A percentile compares a stretch with the other conserved stretches of the same genome.
Conservation (phyloP, 202 grass and related monocot genomes). For the Bolboschoenoplectus hybrid region DNA sequence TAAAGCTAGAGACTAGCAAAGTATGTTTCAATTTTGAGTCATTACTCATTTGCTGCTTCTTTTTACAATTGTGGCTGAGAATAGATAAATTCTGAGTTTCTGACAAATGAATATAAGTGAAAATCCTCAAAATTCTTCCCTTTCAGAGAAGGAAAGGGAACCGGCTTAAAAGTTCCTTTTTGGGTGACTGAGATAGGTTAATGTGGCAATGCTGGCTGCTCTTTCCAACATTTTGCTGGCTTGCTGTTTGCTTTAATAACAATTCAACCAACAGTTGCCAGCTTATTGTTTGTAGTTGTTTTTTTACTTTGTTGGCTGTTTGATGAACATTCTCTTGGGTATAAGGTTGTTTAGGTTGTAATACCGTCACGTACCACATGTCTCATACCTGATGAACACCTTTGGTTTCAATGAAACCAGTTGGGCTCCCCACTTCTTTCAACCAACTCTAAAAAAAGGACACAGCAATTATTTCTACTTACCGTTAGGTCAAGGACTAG, state of each 20-base stretch:
- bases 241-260: too few relatives aligned
- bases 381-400: too few relatives aligned
- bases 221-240: not conserved
- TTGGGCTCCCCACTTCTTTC: not conserved
- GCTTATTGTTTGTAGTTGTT: too few relatives aligned
- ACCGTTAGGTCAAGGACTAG: not conserved
- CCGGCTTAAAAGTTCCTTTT: not conserved
- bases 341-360: too few relatives aligned
- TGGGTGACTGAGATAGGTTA: not conserved
- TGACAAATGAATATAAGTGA: not conserved
- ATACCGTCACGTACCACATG: too few relatives aligned
- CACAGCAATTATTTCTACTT: not conserved
- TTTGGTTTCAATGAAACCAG: too few relatives aligned
- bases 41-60: not conserved
- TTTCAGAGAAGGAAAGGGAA: not conserved
- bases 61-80: not conserved
- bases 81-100: not conserved
- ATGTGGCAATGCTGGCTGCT: not conserved
- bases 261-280: too few relatives aligned
- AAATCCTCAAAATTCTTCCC: not conserved
- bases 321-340: too few relatives aligned
- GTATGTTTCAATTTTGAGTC: slow-evolving; percentile 47
- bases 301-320: too few relatives aligned
- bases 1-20: slow-evolving; percentile 86
- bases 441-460: not conserved